Evolutionary conservation across 169 alveolate species (phyloP), one percentile per base, ranked within the genome.

Genomic region (Plasmodium fragile): DNA sequence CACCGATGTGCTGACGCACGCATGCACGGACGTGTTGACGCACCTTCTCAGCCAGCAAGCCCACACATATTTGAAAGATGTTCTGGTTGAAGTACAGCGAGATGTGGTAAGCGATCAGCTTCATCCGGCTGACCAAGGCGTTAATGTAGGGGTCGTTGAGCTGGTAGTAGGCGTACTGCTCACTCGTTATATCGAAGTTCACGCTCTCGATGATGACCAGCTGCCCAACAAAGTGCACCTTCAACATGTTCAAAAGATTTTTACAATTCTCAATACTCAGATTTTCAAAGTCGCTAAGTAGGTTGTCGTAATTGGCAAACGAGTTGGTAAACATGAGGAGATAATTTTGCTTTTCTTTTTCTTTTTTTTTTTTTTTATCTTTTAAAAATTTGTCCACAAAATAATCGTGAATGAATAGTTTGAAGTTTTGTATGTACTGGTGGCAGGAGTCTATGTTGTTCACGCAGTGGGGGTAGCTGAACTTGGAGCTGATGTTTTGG

Each of bases 11-110:
- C 53, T 8, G 22, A 55, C 69, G 53, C 70, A n/a, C 69, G 11
- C 30, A 11, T 49, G 5, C 6, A 81, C 18, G n/a, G n/a, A 0
- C 22, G 32, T 1, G 4, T 16, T 7, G 22, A 34, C 39, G 34
- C 6, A 89, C 94, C 94, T 89, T 89, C 72, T 89, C 94, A 1
- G 94, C 90, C 77, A 89, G 8, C 78, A 89, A n/a, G 59, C 71
- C 32, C 8, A 89, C 39, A 22, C 65, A 22, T 39, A 72, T 79
- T 32, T 89, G 81, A 5, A 77, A 89, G 71, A 89, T 89, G 7
- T 79, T 89, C 36, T 89, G 94, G 34, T 89, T 89, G 34, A 78
- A 89, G 71, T 78, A 89, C 6, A 55, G 52, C 5, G 81, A 77
- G n/a, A 89, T 79, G 39, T 89, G 94, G 16, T 89, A 41, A 2